A percentile compares a stretch with the other conserved stretches of the same genome.
Conservation (phyloP, 2,329 filamentous ascomycete genomes). For the Fusarium buharicum region DNA sequence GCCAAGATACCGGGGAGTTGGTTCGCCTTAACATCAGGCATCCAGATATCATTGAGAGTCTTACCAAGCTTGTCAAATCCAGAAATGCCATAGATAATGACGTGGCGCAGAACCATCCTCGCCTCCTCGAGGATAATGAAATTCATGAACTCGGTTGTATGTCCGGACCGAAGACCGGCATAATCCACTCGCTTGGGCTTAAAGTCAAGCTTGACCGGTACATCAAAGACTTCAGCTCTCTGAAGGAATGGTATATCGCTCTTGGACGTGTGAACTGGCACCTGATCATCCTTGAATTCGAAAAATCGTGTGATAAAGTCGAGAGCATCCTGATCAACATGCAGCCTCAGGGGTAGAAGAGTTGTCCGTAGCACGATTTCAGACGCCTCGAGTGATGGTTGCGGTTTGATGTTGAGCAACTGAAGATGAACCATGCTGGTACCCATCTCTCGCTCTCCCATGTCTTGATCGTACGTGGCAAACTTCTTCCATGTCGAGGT, state of each 20-base stretch:
- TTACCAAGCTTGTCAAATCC: conserved; percentile 92
- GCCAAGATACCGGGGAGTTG: conserved; percentile 90
- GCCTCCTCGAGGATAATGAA: conserved; percentile 92
- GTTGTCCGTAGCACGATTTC: conserved; percentile 86
- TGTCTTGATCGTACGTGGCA: conserved; percentile 89
- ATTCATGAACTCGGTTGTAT: conserved; percentile 98
- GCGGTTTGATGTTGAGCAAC: conserved; percentile 85
- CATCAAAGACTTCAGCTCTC: conserved; percentile 83
- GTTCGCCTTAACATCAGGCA: conserved; percentile 87
- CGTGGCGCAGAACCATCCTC: conserved; percentile 84
- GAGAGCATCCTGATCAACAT: conserved; percentile 96
- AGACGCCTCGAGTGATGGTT: conserved; percentile 84
- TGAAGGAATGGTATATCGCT: conserved; percentile 88
- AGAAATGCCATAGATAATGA: conserved; percentile 90
- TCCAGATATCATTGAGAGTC: conserved; percentile 96
- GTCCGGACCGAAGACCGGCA: conserved; percentile 87
- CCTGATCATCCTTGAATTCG: conserved; percentile 88
- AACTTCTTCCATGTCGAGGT: conserved; percentile 99
- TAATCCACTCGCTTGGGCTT: conserved; percentile 99
- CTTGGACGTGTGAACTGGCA: conserved; percentile 64
- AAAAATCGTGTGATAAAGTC: conserved; percentile 99
- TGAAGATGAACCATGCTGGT: conserved; percentile 92
- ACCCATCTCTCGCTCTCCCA: conserved; percentile 84
- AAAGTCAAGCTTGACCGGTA: conserved; percentile 89
- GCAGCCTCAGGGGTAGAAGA: conserved; percentile 84